Conservation (phyloP, 2,329 filamentous ascomycete genomes). For the Penicillium aurantiogriseum region DNA sequence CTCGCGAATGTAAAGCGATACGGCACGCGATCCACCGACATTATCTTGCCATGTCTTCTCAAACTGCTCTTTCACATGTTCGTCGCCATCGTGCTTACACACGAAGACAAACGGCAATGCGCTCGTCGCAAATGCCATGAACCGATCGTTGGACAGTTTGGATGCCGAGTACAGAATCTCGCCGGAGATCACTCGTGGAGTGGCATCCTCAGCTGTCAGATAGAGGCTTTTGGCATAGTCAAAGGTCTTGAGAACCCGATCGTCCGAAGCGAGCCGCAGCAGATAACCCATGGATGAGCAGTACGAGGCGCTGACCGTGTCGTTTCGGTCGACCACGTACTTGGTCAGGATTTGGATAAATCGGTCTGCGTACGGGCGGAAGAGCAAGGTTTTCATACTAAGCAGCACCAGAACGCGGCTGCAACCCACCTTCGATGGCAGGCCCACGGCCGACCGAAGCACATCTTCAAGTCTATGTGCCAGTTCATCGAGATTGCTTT, state of each 20-base stretch:
- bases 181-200: constrained; percentile 69
- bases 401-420: constrained; percentile 80
- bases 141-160: constrained; percentile 85
- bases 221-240: constrained; percentile 67
- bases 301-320: constrained; percentile 88
- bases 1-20: constrained; percentile 79
- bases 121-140: constrained; percentile 70
- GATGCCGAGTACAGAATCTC: constrained; percentile 81
- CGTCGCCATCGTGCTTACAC: constrained; percentile 79
- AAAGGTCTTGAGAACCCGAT: constrained; percentile 56
- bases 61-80: constrained; percentile 76
- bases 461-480: constrained; percentile 70
- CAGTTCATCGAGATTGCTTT: constrained; percentile 70
- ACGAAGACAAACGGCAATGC: constrained; percentile 87
- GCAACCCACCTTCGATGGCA: constrained; percentile 92
- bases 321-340: constrained; percentile 84
- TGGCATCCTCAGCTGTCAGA: constrained; percentile 76
- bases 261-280: constrained; percentile 62
- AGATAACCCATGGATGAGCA: constrained; percentile 84
- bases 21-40: constrained; percentile 77
- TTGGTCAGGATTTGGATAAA: constrained; percentile 79
- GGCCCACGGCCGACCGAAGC: constrained; percentile 81
- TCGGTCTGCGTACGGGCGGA: constrained; percentile 70
- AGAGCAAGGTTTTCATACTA: constrained; percentile 71
- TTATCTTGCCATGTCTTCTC: constrained; percentile 86